phyloP scores from a whole-genome alignment of 306 rosid species.

The Ormosia emarginata region DNA sequence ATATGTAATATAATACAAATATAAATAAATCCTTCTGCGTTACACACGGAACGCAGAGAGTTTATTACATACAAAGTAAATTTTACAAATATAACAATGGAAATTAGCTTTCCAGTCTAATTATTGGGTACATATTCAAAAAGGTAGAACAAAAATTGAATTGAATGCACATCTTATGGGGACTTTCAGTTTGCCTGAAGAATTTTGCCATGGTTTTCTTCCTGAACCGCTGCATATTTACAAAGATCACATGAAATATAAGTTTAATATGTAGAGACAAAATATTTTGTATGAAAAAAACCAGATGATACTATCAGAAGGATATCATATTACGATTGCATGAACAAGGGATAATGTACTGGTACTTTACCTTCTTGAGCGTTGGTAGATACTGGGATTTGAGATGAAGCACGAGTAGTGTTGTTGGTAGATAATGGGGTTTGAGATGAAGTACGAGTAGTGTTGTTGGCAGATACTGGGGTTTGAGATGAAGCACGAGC shows the following conservation, averaged over 20 bases:
- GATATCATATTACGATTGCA: background rate
- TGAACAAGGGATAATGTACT: background rate
- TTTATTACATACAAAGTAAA: slow-evolving; percentile 24
- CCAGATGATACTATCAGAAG: slow-evolving; percentile 5
- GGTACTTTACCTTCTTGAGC: slow-evolving; percentile 49
- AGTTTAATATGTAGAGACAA: background rate
- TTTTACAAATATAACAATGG: slow-evolving; percentile 16
- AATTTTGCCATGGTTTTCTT: slow-evolving; percentile 60
- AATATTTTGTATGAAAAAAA: background rate
- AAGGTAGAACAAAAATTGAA: background rate
- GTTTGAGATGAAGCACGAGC: slow-evolving; percentile 13
- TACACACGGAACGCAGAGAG: background rate
- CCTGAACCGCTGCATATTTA: slow-evolving; percentile 56
- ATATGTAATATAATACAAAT: slow-evolving; percentile 4
- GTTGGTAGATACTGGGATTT: slow-evolving; percentile 20
- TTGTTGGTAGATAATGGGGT: background rate
- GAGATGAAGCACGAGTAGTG: background rate
- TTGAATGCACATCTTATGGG: background rate
- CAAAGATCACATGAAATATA: slow-evolving; percentile 5
- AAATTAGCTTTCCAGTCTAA: slow-evolving; percentile 23
- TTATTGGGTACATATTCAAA: slow-evolving; percentile 16
- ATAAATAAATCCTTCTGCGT: background rate
- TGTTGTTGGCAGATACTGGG: slow-evolving; percentile 33
- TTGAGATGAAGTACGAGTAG: background rate
- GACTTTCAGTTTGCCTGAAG: slow-evolving; percentile 68